Evolutionary conservation across 495 filamentous ascomycete species (phyloP).

Genomic region (Acidiella bohemica): DNA sequence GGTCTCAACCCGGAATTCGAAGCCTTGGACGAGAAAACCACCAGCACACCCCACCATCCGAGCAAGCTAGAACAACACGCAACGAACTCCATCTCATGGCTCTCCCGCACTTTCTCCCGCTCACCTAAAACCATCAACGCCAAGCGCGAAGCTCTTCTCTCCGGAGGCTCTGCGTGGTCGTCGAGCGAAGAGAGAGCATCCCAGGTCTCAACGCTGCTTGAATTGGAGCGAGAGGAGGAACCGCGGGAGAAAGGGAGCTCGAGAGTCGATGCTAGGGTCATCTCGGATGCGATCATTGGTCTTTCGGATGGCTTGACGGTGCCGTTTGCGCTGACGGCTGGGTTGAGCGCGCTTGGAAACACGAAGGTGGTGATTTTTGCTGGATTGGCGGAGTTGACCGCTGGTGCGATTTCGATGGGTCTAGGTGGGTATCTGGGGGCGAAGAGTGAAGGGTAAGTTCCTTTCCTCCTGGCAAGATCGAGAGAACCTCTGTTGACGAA

Average conservation of each 20-base stretch:
- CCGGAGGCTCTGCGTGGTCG: not conserved
- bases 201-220: constrained; percentile 5
- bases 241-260: not conserved
- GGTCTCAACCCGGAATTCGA: constrained; percentile 9
- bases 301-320: constrained; percentile 48
- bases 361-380: constrained; percentile 5
- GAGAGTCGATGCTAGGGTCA: constrained; percentile 4
- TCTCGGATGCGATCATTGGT: constrained; percentile 27
- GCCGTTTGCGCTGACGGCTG: constrained; percentile 45
- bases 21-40: not conserved
- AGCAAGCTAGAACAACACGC: constrained; percentile 3
- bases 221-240: not conserved
- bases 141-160: constrained; percentile 6
- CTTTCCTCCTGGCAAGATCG: not conserved
- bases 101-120: constrained; percentile 2
- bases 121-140: constrained; percentile 4
- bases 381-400: constrained; percentile 37
- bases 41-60: not conserved
- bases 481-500: not conserved
- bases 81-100: constrained; percentile 1
- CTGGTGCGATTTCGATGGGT: constrained; percentile 46
- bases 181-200: constrained; percentile 5
- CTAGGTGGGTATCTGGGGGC: constrained; percentile 44
- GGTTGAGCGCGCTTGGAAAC: constrained; percentile 17
- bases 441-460: constrained; percentile 11